Evolutionary conservation across 2,329 filamentous ascomycete species (phyloP).

Genomic region (Curvularia verruculosa): DNA sequence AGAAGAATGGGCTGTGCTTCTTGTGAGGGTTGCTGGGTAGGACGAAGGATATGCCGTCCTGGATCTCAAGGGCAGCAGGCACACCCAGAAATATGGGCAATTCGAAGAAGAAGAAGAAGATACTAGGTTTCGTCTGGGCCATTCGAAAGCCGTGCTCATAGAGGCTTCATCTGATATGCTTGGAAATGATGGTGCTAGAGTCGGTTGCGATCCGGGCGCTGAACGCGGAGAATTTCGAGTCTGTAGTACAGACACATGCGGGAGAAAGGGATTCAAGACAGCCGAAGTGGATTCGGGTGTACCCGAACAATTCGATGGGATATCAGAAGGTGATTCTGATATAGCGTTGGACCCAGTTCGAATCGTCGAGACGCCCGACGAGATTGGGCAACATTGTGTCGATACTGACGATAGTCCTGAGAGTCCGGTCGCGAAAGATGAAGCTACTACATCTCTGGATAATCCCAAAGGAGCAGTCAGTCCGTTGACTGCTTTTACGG

Average conservation of each 20-base stretch:
- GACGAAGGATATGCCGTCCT: not conserved
- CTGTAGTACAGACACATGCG: not conserved
- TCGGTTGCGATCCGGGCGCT: not conserved
- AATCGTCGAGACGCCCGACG: not conserved
- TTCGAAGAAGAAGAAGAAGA: not conserved
- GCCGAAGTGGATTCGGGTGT: not conserved
- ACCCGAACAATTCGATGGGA: not conserved
- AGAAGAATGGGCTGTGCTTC: not conserved
- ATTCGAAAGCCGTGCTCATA: not conserved
- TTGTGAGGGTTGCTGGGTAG: not conserved
- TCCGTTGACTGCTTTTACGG: not conserved
- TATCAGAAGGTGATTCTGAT: not conserved
- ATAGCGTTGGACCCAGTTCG: not conserved
- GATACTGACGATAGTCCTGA: not conserved
- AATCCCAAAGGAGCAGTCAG: not conserved
- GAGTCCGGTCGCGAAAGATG: not conserved
- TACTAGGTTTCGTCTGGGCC: not conserved
- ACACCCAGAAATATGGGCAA: too few relatives aligned
- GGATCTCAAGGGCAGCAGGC: not conserved
- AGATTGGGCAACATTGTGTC: not conserved
- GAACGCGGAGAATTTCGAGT: not conserved
- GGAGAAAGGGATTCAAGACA: not conserved
- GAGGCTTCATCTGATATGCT: not conserved
- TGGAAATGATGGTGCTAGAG: not conserved
- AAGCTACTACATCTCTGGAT: not conserved